Evolutionary conservation across 495 filamentous ascomycete genomes (phyloP), one percentile per base, ranked within the genome.

Genomic region (Daldinia caldariorum): DNA sequence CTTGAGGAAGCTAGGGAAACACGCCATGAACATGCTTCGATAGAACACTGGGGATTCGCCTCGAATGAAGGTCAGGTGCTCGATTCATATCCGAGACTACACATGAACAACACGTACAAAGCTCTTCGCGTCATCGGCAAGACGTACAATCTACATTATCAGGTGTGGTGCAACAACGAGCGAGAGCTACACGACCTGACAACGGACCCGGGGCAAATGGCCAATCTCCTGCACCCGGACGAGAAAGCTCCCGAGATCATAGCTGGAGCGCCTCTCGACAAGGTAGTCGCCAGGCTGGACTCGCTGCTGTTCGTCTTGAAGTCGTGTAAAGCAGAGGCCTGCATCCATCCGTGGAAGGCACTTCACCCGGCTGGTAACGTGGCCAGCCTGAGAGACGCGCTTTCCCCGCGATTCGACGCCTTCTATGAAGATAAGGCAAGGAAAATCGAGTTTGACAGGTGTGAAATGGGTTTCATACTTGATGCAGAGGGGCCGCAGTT

Each of bases 151-250:
- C 73, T 90, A 1, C 88, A 88, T 61, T 91, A 91, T 56, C 83
- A 88, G 0, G 87, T 90, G 0, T 90, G 88, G 86, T 91, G 89
- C 67, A 89, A 76, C 43, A 85, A 86, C 51, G 87, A 90, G 72
- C 85, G 87, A 50, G 88, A 91, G 68, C 77, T 91, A 2, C 90
- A 90, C 58, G 88, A 91, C 57, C 74, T 90, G 3, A 83, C 77
- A 83, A 84, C 82, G 5, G 89, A 91, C 63, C 86, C 85, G 0
- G 86, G 86, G 63, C 85, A 91, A 68, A 68, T 89, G 53, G 70
- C 82, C 63, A 91, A 91, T 64, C 79, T 91, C 0, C 82, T 89
- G 22, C 74, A 81, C 7, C 63, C 66, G 0, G 67, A 74, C 1
- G 70, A 78, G 6, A 60, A 8, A 0, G 32, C 59, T 0, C 66